Conservation (phyloP, 192 early-diverging fungal genomes). For the Gamsiella multidivaricata region DNA sequence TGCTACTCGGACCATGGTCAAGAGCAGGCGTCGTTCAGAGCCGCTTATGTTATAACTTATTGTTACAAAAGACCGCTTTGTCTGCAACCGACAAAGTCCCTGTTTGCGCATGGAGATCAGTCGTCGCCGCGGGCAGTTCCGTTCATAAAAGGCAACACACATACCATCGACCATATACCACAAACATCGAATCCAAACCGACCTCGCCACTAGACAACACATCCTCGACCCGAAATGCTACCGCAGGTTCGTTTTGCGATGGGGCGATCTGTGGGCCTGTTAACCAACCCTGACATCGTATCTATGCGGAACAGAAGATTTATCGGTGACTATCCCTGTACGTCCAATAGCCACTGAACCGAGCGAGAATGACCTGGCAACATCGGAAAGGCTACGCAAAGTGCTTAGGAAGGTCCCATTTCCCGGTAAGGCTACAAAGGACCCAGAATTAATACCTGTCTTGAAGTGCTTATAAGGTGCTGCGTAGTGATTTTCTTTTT, state of each 20-base stretch:
- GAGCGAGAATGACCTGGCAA: slow-evolving; percentile 1
- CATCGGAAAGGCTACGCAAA: slow-evolving; percentile 56
- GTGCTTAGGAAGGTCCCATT: slow-evolving; percentile 74
- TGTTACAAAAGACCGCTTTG: too few species aligned
- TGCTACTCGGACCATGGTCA: too few species aligned
- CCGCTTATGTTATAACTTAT: background rate
- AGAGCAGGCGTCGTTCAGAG: too few species aligned
- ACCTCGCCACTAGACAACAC: background rate
- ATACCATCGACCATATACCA: slow-evolving; percentile 6
- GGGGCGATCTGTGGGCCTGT: background rate
- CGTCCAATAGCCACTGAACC: too few species aligned
- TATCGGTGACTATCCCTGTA: too few species aligned
- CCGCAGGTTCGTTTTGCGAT: background rate
- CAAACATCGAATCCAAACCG: background rate
- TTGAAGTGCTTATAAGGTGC: background rate
- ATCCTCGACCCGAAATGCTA: too few species aligned
- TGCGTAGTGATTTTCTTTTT: slow-evolving; percentile 3
- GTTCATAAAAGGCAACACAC: background rate
- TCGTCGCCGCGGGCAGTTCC: background rate
- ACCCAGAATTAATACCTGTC: background rate
- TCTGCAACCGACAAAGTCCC: too few species aligned
- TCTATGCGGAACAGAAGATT: too few species aligned
- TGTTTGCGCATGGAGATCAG: background rate
- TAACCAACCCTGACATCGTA: background rate
- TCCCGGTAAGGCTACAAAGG: slow-evolving; percentile 49